phyloP scores from a whole-genome alignment of 2,329 filamentous ascomycete species.

The Rutstroemia sp. region DNA sequence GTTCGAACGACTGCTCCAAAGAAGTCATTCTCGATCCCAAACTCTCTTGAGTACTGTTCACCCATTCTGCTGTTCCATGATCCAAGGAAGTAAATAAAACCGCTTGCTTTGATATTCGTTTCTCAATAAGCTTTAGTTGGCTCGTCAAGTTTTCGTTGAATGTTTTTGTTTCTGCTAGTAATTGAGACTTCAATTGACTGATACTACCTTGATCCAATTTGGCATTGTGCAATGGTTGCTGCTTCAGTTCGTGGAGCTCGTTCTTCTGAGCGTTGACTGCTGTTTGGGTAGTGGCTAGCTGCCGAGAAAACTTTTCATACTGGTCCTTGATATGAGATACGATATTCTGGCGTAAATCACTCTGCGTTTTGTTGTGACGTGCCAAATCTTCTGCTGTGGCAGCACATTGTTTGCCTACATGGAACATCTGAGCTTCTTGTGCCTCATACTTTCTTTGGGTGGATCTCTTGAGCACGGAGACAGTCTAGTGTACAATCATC shows the following conservation, averaged over 20 bases:
- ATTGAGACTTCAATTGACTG: not conserved
- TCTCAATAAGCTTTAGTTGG: slow-evolving; percentile 1
- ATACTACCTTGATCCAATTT: not conserved
- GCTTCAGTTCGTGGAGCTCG: not conserved
- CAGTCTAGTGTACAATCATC: not conserved
- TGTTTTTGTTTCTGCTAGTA: not conserved
- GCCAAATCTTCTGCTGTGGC: not conserved
- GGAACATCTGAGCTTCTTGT: not conserved
- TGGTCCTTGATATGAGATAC: not conserved
- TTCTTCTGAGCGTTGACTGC: not conserved
- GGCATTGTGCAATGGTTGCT: not conserved
- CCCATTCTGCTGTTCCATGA: slow-evolving; percentile 3
- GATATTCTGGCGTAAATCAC: not conserved
- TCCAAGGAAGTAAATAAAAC: slow-evolving; percentile 2
- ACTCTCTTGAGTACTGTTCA: not conserved
- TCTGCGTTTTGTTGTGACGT: not conserved
- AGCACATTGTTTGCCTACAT: not conserved
- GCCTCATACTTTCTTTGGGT: not conserved
- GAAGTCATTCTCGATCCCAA: not conserved
- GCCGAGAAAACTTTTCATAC: not conserved
- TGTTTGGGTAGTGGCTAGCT: not conserved
- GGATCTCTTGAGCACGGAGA: not conserved
- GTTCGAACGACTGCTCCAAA: not conserved
- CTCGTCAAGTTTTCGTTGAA: not conserved
- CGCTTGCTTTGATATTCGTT: not conserved